Evolutionary conservation across 2,329 filamentous ascomycete species (phyloP), one percentile per base, ranked within the genome.

Genomic region (Metarhizium album): DNA sequence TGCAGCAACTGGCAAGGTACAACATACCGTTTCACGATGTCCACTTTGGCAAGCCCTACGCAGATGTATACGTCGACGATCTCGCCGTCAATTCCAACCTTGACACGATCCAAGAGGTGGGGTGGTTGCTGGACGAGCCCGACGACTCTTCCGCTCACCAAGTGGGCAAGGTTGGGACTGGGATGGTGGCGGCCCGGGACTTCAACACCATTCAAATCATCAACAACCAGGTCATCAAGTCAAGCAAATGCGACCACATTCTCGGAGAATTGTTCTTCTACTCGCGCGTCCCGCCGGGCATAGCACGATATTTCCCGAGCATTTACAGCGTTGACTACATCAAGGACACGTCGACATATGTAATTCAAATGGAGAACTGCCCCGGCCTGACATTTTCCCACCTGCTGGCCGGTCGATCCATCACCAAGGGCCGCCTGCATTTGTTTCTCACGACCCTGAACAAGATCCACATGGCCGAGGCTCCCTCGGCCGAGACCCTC

Each of bases 181-280:
- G 58, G 45, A 64, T 64, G 60, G 56, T 63, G 4, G 59, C 59
- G 2, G 59, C 60, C 3, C 58, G 62, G 3, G 58, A 62, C 53
- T 64, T 64, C 54, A 64, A 64, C 54, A 60, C 57, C 9, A 60
- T 63, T 45, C 62, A 64, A 52, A 60, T 60, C 50, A 56, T 61
- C 51, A 57, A 59, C 53, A 55, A 61, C 54, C 58, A 60, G 51
- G 59, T 64, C 31, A 58, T 63, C 50, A 65, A 65, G 50, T 62
- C 61, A 23, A 61, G 58, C 54, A 63, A 60, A 54, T 61, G 57
- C 4, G 60, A 61, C 31, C 60, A 59, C 46, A 63, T 64, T 31
- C 55, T 64, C 4, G 61, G 63, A 52, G 63, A 64, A 51, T 51
- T 64, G n/a, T 65, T 57, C 49, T 65, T 64, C 53, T 65, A 64